Base-by-base conservation (phyloP, 2,329 filamentous ascomycete species). In the Alternaria burnsii region DNA sequence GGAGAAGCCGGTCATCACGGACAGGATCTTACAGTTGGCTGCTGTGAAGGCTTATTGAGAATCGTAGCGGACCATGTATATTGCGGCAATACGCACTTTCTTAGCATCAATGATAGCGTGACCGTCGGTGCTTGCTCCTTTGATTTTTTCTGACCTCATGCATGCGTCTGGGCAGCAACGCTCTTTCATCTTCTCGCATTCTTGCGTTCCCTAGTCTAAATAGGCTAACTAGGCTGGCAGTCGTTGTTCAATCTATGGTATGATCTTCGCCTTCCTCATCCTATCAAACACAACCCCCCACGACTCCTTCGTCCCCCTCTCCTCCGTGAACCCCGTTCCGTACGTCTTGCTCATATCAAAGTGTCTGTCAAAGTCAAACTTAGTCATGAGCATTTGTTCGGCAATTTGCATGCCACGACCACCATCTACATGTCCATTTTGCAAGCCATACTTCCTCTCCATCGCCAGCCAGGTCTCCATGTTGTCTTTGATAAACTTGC, bases 311-410 rank as follows among this genome's bases (percentile, higher is more conserved):
- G 79, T 77, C n/a, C 62, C 69, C 18, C 78, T 74, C 70, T 82
- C 80, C 67, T 83, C 81, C 2, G 52, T 66, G 65, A 82, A 80
- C n/a, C 80, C 78, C 7, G 73, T 76, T 22, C 69, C 74, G 66
- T 82, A 80, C 69, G 78, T 76, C 71, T 80, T 79, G 11, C 62
- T 77, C 78, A 83, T 81, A 63, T 83, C 80, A 61, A 79, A 80
- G 42, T 82, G 79, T 42, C 81, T 72, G 62, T 83, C 81, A 56
- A 80, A 81, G 62, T 82, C 79, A 59, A 82, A 82, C 53, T 76
- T 71, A 10, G 77, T 78, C 60, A 83, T 72, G 52, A 83, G 70
- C 48, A 81, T 80, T 59, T 80, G 76, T 65, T 82, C 80, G 46
- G 81, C 82, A 0, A 77, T 78, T 16, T 74, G 71, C 26, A 78